Base-by-base conservation (phyloP, 1,284 basidiomycete genomes). In the Pholiota adiposa region DNA sequence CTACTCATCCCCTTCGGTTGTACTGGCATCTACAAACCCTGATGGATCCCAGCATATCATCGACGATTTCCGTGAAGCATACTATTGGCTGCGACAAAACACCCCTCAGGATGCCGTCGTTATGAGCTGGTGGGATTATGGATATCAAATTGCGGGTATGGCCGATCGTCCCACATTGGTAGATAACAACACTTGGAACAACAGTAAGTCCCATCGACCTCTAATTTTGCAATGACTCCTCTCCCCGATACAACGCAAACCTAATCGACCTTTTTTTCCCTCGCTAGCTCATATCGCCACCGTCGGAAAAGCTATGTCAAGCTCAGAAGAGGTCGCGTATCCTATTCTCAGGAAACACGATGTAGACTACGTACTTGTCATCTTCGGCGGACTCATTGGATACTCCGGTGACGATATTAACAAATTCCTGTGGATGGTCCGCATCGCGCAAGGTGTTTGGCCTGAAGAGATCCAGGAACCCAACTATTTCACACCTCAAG, bases 51-150 rank as follows among this genome's bases (percentile, higher is more conserved):
- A 94, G 71, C 89, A 96, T 74, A 95, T 99, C 70, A 99, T 99
- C 71, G 97, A 99, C 75, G 97, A 99, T 77, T 99, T 98, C 88
- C 86, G 97, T 62, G 97, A 99, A 79, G 97, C 97, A n/a, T 99
- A 99, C 75, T 98, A 99, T 76, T 99, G 97, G 97, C 79, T 99
- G 54, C 85, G 96, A 59, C 92, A 97, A 77, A 99, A 99, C 79
- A 99, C 97, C 1, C 83, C 90, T 2, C 81, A 94, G 74, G 90
- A 94, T 65, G 89, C 95, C 12, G 96, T 98, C 48, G 89, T 99
- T 38, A 97, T 97, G 94, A 95, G 92, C 66, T 99, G 97, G 97
- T 99, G 97, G 97, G 97, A 99, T 78, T 99, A 99, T 70, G 97
- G 97, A 19, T 99, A 99, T 75, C 97, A 99, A 78, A 98, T 99